These are phyloP conservation scores for Cordyceps tenuipes DNA, from an alignment of 2,329 filamentous ascomycete species.

Conservation along the genomic window DNA sequence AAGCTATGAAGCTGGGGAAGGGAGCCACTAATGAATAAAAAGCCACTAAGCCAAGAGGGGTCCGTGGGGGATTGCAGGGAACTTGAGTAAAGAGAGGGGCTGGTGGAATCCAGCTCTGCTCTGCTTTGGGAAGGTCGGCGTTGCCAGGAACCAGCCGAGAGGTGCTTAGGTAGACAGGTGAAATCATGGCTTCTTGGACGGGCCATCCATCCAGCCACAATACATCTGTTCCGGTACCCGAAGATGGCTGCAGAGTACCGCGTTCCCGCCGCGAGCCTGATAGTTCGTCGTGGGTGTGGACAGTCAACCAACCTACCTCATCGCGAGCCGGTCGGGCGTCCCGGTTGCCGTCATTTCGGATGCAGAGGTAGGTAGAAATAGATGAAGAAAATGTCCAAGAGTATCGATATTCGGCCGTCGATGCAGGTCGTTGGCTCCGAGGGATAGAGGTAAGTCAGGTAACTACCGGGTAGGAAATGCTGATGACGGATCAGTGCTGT, in stretches of 20 bases:
- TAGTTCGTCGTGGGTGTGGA: not conserved
- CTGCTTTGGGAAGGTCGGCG: conserved; percentile 1
- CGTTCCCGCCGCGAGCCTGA: not conserved
- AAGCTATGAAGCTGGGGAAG: conserved; percentile 2
- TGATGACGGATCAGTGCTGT: not conserved
- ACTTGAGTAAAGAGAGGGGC: not conserved
- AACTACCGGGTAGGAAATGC: not conserved
- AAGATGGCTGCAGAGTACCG: not conserved
- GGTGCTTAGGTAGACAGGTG: no score
- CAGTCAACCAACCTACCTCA: not conserved
- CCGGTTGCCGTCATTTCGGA: not conserved
- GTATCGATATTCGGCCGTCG: not conserved
- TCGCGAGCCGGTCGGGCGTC: not conserved
- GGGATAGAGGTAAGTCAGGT: not conserved
- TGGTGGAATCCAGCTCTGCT: not conserved
- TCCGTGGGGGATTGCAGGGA: not conserved
- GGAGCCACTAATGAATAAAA: not conserved
- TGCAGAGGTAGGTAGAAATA: not conserved
- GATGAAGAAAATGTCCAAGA: not conserved
- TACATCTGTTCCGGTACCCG: conserved; percentile 9
- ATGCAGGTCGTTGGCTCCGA: not conserved
- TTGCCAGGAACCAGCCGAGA: not conserved
- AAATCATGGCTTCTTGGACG: no score
- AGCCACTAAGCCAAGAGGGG: not conserved
- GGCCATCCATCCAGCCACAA: not conserved